A percentile compares a stretch with the other conserved stretches of the same genome.
These are phyloP conservation scores for Aureobasidium vineae DNA, from an alignment of 2,329 filamentous ascomycete species.

Conservation along the genomic window DNA sequence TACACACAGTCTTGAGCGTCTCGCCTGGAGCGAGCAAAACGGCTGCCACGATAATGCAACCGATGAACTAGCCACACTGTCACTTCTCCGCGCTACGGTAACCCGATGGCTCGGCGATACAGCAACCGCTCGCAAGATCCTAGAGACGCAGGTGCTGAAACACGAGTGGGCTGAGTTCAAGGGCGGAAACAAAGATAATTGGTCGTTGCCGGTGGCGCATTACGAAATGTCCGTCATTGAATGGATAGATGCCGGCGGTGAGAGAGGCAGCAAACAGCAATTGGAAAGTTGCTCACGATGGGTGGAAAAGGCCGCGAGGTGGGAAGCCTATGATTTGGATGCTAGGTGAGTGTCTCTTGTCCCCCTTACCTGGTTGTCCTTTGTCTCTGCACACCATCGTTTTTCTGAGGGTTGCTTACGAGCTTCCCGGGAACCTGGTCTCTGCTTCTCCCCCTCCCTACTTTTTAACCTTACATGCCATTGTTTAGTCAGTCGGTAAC, in stretches of 20 bases:
- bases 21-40: slow-evolving; percentile 52
- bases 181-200: slow-evolving; percentile 65
- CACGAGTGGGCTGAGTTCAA: slow-evolving; percentile 57
- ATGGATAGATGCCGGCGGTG: slow-evolving; percentile 64
- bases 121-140: slow-evolving; percentile 60
- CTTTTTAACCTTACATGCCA: neutral
- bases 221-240: slow-evolving; percentile 83
- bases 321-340: slow-evolving; percentile 72
- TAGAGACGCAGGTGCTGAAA: slow-evolving; percentile 62
- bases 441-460: neutral
- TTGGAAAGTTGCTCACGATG: slow-evolving; percentile 62
- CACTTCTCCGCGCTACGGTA: slow-evolving; percentile 65
- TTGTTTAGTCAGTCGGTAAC: neutral
- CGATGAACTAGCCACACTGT: slow-evolving; percentile 64
- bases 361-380: slow-evolving; percentile 5
- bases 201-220: slow-evolving; percentile 68
- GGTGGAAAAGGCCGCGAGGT: slow-evolving; percentile 65
- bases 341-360: slow-evolving; percentile 49
- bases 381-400: neutral
- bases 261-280: slow-evolving; percentile 45
- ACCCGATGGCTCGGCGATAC: slow-evolving; percentile 60
- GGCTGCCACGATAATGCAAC: slow-evolving; percentile 56
- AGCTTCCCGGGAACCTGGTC: neutral
- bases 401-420: neutral
- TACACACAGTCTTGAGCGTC: slow-evolving; percentile 50